phyloP scores from a whole-genome alignment of 768 basidiomycete species.

The Heimioporus sp. region DNA sequence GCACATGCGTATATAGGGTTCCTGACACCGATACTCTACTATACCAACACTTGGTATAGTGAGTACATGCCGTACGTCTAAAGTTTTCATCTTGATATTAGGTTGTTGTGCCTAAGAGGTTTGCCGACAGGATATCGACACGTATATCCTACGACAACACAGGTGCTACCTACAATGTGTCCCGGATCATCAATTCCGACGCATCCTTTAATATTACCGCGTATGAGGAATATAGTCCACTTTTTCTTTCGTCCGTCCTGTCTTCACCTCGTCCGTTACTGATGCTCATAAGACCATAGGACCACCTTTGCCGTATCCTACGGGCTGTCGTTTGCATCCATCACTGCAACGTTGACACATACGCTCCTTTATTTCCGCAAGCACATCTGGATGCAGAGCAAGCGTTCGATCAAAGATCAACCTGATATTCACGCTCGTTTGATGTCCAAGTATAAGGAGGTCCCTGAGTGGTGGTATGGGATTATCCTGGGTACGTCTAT shows the following conservation, averaged over 20 bases:
- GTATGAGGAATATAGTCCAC: slow-evolving; percentile 56
- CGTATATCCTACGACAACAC: slow-evolving; percentile 66
- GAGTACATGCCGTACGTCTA: slow-evolving; percentile 51
- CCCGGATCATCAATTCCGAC: slow-evolving; percentile 51
- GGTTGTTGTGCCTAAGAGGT: not conserved
- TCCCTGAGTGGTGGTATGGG: slow-evolving; percentile 62
- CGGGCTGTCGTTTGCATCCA: slow-evolving; percentile 79
- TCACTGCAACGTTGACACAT: slow-evolving; percentile 74
- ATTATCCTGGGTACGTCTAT: slow-evolving; percentile 24
- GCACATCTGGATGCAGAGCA: slow-evolving; percentile 71
- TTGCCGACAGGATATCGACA: slow-evolving; percentile 48
- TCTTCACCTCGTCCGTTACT: not conserved
- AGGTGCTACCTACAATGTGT: slow-evolving; percentile 56
- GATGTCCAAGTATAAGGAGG: slow-evolving; percentile 54
- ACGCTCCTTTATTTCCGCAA: slow-evolving; percentile 75
- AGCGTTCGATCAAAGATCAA: slow-evolving; percentile 71
- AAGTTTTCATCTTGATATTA: not conserved
- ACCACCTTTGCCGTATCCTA: slow-evolving; percentile 77
- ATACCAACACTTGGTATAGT: slow-evolving; percentile 62
- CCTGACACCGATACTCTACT: slow-evolving; percentile 62
- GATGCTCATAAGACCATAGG: slow-evolving; percentile 8
- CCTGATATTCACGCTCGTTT: slow-evolving; percentile 68
- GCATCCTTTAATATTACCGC: slow-evolving; percentile 52
- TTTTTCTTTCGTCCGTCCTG: slow-evolving; percentile 51
- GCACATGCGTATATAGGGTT: slow-evolving; percentile 45